Evolutionary conservation across 2,329 filamentous ascomycete genomes (phyloP).

Genomic region (Colletotrichum chlorophyti): DNA sequence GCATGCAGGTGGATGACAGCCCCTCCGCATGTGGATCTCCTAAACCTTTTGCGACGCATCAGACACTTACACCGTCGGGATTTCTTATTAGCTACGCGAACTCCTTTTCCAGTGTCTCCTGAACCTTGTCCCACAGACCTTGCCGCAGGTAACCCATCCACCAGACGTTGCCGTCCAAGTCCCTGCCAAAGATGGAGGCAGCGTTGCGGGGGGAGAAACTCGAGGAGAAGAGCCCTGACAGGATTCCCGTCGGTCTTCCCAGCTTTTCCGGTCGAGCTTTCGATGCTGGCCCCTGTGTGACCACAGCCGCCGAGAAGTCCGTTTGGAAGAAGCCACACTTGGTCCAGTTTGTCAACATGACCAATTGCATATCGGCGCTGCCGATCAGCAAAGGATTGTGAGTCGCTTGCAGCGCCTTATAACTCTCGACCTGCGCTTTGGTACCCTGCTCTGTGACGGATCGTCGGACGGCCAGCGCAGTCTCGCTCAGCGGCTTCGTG

Average conservation of each 20-base stretch:
- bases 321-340: constrained; percentile 40
- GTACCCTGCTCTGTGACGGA: constrained; percentile 41
- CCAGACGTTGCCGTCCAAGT: neutral
- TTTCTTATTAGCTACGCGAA: too few species aligned
- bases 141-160: neutral
- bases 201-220: constrained; percentile 19
- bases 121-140: constrained; percentile 3
- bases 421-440: constrained; percentile 37
- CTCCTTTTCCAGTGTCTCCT: neutral
- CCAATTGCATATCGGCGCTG: constrained; percentile 36
- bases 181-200: constrained; percentile 2
- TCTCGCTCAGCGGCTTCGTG: constrained; percentile 32
- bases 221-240: constrained; percentile 3
- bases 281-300: constrained; percentile 6
- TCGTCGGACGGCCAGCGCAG: constrained; percentile 38
- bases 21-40: too few species aligned
- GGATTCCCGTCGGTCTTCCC: constrained; percentile 31
- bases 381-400: constrained; percentile 36
- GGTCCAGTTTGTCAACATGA: constrained; percentile 46
- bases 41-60: too few species aligned
- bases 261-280: neutral
- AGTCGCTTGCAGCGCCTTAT: constrained; percentile 12
- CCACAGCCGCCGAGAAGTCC: constrained; percentile 42
- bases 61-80: too few species aligned
- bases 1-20: too few species aligned